Evolutionary conservation across 2,329 filamentous ascomycete genomes (phyloP), one percentile per base, ranked within the genome.

Genomic region (Monilinia aucupariae): DNA sequence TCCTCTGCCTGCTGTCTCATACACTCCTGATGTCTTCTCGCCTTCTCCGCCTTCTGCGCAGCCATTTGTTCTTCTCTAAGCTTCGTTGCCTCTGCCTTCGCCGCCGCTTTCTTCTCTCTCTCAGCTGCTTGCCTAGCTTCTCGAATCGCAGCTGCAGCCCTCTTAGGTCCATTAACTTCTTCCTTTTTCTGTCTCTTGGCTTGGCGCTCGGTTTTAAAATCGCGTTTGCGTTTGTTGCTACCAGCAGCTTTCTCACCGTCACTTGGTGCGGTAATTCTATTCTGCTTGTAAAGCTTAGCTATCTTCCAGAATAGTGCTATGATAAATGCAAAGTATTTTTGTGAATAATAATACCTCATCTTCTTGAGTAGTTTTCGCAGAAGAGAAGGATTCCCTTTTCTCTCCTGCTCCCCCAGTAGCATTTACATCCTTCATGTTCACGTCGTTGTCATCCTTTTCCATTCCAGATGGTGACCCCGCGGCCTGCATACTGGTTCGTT

Each of bases 181-280:
- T 56, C 55, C 47, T 43, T 48, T 27, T 32, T 47, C 22, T 39
- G 51, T 30, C 52, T 48, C 22, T 62, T 62, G 43, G 51, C 60
- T 55, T n/a, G 17, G 25, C 60, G 60, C 22, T 62, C 60, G 12
- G 51, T 51, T 43, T 62, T 56, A 32, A 37, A 58, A 17, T 56
- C 32, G 32, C 60, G 51, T 32, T 58, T 62, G 17, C 60, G 60
- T 32, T 62, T 62, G 4, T 58, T 62, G 32, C 45, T 37, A 34
- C 48, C 27, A 8, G 54, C 15, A 47, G 54, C 20, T 10, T 58
- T 32, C 15, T 58, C 41, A 12, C 27, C 30, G 30, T 58, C 54
- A 13, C 34, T 12, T 25, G 41, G 43, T 8, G 27, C 41, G 15
- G 9, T 13, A 20, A 4, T 58, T 25, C 37, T 41, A 25, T 58